Base-by-base conservation (phyloP, 225 moss, liverwort and hornwort genomes). In the Bryum argenteum region DNA sequence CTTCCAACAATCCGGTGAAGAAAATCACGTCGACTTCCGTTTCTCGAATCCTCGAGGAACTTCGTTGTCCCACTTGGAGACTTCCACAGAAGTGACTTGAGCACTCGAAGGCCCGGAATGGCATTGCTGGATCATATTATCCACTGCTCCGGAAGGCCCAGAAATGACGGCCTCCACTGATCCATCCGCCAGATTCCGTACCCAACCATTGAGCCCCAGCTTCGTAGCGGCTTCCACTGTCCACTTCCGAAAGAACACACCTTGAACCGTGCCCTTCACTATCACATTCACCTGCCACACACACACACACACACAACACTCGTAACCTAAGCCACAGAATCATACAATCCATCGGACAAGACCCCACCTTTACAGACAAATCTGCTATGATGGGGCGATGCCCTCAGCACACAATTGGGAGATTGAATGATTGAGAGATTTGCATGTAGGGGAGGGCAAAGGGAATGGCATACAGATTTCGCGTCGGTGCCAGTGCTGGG, bases 161-260 rank as follows among this genome's bases (percentile, higher is more conserved):
- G 82, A 77, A 65, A 88, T 80, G 6, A 85, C 82, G 41, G 88
- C 88, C 75, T 85, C 85, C 10, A 88, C 85, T 11, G 82, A 75
- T 3, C 85, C 85, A 26, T 85, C 82, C n/a, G 64, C 57, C 4
- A 77, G 50, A 55, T 88, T 88, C 20, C 80, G 82, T 50, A 88
- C 88, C 85, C 85, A 85, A 0, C 88, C 88, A 21, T 82, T 72
- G 2, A 88, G 48, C 9, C 82, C 72, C 14, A 78, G 48, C 45
- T 73, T 80, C 14, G 74, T 42, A 16, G 88, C 85, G 11, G 72
- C 76, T 0, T 76, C 78, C 7, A 78, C 80, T 6, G 85, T 85
- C 88, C 88, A 88, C 64, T 83, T 83, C 60, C 83, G 68, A 61
- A 73, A 88, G 50, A 78, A 81, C 1, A 88, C 88, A 13, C 68